Base-by-base conservation (phyloP, 805 yeast species). In the Saccharomycopsis fibuligera region DNA sequence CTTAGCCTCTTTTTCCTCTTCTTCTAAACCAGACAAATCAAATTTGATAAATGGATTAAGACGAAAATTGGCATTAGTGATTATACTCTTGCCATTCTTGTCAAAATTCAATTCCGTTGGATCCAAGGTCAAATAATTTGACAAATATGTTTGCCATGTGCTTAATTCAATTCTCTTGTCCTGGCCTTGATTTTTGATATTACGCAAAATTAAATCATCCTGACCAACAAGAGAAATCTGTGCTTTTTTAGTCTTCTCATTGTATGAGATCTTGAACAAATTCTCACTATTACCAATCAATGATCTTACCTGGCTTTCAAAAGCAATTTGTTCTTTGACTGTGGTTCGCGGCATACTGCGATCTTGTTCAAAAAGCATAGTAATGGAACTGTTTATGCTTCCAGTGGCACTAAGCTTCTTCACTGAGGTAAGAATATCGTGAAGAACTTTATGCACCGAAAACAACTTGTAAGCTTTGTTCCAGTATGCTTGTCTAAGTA, bases 401-500 rank as follows among this genome's bases (percentile, higher is more conserved):
- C 10, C 6, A 3, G 33, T 24, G 19, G 27, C 23, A 14, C 33
- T 19, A 9, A 44, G 29, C 31, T 48, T 48, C 21, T 43, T 42
- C 12, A 42, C 23, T 2, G 12, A 16, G n/a, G 33, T 12, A 12
- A 82, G 81, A 33, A 85, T 63, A 9, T 86, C 77, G 60, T 88
- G 96, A 19, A 89, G 78, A 23, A 90, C 95, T 67, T 90, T 93
- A 64, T 93, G 97, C 53, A 93, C 76, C 1, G 98, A 91, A 68
- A 89, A 91, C 49, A 93, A 68, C 63, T 88, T 88, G 70, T 86
- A 93, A 0, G 98, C 99, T 54, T 82, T 83, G 67, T 91, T 93
- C 60, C 93, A 78, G 69, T 86, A 93, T 0, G 95, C 96, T 70
- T 91, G 97, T 54, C 99, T 86, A 51, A 93, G 68, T 16, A 96